Evolutionary conservation across 2,329 filamentous ascomycete species (phyloP).

Genomic region (Exophiala xenobiotica): DNA sequence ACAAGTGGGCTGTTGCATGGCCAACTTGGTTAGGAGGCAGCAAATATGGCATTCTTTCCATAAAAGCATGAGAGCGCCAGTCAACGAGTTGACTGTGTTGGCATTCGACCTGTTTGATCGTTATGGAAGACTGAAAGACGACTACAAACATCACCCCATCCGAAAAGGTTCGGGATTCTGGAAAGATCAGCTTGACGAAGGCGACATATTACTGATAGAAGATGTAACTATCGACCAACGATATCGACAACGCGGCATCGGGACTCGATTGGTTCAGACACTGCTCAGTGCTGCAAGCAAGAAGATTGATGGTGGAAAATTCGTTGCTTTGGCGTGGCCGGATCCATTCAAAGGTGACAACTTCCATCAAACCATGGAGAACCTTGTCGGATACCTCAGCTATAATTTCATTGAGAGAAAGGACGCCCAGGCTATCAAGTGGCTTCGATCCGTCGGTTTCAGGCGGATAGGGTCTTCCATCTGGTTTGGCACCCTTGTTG

Average conservation of each 20-base stretch:
- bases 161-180: constrained; percentile 32
- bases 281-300: constrained; percentile 29
- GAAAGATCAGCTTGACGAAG: constrained; percentile 31
- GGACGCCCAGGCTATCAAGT: too few relatives aligned
- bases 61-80: constrained; percentile 10
- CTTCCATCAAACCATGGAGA: constrained; percentile 3
- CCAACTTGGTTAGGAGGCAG: not conserved
- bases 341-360: not conserved
- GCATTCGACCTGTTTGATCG: constrained; percentile 41
- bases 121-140: constrained; percentile 38
- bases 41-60: not conserved
- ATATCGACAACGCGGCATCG: constrained; percentile 35
- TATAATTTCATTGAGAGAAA: too few relatives aligned
- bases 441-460: constrained; percentile 35
- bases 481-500: constrained; percentile 33
- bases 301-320: not conserved
- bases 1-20: not conserved
- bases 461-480: constrained; percentile 35
- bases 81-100: constrained; percentile 33
- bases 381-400: constrained; percentile 1
- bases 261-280: constrained; percentile 32
- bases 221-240: constrained; percentile 26
- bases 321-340: constrained; percentile 8
- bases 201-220: constrained; percentile 34
- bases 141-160: constrained; percentile 34